These are phyloP conservation scores for Dactylellina parvicollis DNA, from an alignment of 2,329 filamentous ascomycete species.

Conservation along the genomic window DNA sequence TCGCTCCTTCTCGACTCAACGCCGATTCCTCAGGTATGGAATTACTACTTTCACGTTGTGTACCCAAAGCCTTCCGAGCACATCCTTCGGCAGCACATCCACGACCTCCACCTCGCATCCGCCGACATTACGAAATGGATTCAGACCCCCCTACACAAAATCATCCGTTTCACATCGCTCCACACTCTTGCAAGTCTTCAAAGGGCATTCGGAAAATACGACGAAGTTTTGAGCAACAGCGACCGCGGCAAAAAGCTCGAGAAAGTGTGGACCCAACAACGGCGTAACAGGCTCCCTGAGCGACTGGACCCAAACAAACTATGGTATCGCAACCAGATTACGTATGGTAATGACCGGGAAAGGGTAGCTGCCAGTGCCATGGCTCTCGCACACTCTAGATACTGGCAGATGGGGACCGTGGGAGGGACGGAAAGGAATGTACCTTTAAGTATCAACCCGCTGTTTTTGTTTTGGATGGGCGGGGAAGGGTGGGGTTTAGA, in stretches of 20 bases:
- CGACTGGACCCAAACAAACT: background rate
- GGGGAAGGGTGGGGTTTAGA: constrained; percentile 1
- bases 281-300: background rate
- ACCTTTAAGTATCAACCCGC: background rate
- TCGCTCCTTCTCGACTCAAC: background rate
- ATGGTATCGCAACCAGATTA: background rate
- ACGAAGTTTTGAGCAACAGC: background rate
- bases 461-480: constrained; percentile 8
- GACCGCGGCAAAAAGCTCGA: background rate
- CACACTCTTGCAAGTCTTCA: background rate
- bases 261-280: background rate
- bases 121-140: background rate
- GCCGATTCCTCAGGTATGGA: background rate
- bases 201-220: background rate
- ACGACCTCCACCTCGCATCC: background rate
- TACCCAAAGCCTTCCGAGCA: background rate
- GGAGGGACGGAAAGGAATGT: background rate
- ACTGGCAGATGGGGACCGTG: background rate
- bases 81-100: background rate
- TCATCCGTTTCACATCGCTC: background rate
- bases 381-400: background rate
- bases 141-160: background rate
- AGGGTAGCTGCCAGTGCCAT: background rate
- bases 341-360: background rate
- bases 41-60: background rate